Percentiles rank a stretch among this genome's conserved stretches.
Conservation (phyloP, 345 rosid genomes). For the Stellera chamaejasme region DNA sequence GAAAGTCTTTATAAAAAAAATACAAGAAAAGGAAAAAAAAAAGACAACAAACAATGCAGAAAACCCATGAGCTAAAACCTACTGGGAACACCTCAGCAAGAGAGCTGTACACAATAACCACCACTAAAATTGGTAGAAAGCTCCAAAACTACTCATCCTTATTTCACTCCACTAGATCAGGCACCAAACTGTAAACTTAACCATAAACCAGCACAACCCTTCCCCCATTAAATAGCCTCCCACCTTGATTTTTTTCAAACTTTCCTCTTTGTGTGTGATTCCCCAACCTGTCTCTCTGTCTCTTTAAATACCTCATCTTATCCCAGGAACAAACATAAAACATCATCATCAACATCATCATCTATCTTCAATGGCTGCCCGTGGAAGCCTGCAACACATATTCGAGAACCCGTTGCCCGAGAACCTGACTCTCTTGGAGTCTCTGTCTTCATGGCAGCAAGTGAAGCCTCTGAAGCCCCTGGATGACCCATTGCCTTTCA, state of each 20-base stretch:
- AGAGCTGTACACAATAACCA: conserved; percentile 14
- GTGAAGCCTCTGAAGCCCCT: conserved; percentile 22
- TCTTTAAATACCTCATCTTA: not conserved
- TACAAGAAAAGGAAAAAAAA: not conserved
- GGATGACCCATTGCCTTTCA: conserved; percentile 38
- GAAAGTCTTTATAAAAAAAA: not conserved
- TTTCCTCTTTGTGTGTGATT: conserved; percentile 3
- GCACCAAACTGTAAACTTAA: not conserved
- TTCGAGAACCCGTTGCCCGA: conserved; percentile 53
- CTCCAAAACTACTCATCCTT: conserved; percentile 28
- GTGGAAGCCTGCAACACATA: conserved; percentile 59
- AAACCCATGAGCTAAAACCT: not conserved
- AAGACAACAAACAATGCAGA: too few relatives aligned
- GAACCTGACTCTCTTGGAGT: conserved; percentile 38
- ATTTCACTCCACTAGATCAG: conserved; percentile 25
- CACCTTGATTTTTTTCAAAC: conserved; percentile 31
- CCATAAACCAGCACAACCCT: conserved; percentile 5
- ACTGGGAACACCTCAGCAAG: not conserved
- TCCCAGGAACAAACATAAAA: too few relatives aligned
- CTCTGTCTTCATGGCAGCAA: conserved; percentile 63
- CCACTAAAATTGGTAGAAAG: conserved; percentile 28
- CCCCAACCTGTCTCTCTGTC: not conserved
- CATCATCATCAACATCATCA: not conserved
- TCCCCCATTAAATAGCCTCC: conserved; percentile 20
- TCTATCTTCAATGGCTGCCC: conserved; percentile 50